These are phyloP conservation scores for Colletotrichum eleusines DNA, from an alignment of 2,329 filamentous ascomycete genomes.

Conservation along the genomic window DNA sequence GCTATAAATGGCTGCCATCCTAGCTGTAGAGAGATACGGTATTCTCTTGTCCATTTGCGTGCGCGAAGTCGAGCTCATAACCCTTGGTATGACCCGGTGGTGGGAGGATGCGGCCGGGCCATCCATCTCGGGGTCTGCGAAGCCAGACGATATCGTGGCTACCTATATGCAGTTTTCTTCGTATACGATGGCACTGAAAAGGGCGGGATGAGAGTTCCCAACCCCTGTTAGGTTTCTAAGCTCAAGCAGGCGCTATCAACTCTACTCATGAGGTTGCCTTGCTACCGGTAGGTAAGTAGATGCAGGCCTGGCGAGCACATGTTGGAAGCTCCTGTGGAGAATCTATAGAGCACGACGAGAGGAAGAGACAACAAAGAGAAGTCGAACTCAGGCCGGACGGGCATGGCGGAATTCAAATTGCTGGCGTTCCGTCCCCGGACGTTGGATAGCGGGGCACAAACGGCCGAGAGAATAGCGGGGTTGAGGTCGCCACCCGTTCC, in stretches of 20 bases:
- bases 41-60: not conserved
- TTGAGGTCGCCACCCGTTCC: conserved; percentile 23
- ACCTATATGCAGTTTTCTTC: too few relatives aligned
- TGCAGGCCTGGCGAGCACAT: not conserved
- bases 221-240: not conserved
- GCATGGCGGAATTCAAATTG: not conserved
- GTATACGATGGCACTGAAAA: not conserved
- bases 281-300: too few relatives aligned
- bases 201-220: not conserved
- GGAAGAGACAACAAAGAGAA: not conserved
- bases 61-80: not conserved
- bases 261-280: not conserved
- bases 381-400: not conserved
- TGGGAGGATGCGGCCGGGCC: not conserved
- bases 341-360: not conserved
- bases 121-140: not conserved
- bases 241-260: not conserved
- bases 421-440: conserved; percentile 15
- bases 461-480: conserved; percentile 28
- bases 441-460: conserved; percentile 22
- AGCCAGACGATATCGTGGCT: not conserved
- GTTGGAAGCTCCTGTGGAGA: not conserved
- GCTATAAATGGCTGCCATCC: not conserved
- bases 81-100: not conserved
- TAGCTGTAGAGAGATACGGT: not conserved